Percentiles rank a stretch among this genome's conserved stretches.
Conservation (phyloP, 441 rosid species). For the Omphalea diandra region DNA sequence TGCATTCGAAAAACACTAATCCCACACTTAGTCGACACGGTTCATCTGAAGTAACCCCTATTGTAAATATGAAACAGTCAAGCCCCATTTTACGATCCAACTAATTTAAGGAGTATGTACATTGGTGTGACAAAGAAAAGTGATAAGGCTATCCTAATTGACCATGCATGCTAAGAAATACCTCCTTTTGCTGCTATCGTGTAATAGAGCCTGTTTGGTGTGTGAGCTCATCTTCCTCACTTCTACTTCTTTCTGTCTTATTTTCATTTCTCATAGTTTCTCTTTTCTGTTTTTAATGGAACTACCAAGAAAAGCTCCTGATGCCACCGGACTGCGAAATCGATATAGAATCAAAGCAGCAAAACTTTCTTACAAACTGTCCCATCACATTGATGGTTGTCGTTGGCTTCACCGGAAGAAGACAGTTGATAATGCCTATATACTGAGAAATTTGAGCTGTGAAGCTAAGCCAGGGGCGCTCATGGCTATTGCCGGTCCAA, state of each 20-base stretch:
- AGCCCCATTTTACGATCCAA: too few species aligned
- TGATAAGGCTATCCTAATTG: background rate
- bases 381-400: conserved; percentile 15
- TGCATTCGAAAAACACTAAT: conserved; percentile 1
- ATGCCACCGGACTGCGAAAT: conserved; percentile 13
- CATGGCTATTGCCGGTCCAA: conserved; percentile 81
- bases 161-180: background rate
- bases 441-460: conserved; percentile 39
- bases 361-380: conserved; percentile 36
- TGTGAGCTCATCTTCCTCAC: conserved; percentile 18
- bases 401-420: conserved; percentile 28
- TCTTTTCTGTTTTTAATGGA: conserved; percentile 30
- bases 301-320: conserved; percentile 19
- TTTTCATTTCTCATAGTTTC: background rate
- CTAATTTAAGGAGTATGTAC: too few species aligned
- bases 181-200: background rate
- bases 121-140: too few species aligned
- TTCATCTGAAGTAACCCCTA: conserved; percentile 1
- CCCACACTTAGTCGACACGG: conserved; percentile 7
- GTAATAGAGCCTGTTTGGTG: conserved; percentile 11
- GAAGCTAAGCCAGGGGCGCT: conserved; percentile 41
- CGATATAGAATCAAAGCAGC: conserved; percentile 30
- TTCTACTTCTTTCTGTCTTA: background rate
- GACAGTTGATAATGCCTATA: conserved; percentile 6
- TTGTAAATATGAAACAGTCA: conserved; percentile 10